Evolutionary conservation across 768 basidiomycete genomes (phyloP), one percentile per base, ranked within the genome.

Genomic region (Albatrellus ellisii): DNA sequence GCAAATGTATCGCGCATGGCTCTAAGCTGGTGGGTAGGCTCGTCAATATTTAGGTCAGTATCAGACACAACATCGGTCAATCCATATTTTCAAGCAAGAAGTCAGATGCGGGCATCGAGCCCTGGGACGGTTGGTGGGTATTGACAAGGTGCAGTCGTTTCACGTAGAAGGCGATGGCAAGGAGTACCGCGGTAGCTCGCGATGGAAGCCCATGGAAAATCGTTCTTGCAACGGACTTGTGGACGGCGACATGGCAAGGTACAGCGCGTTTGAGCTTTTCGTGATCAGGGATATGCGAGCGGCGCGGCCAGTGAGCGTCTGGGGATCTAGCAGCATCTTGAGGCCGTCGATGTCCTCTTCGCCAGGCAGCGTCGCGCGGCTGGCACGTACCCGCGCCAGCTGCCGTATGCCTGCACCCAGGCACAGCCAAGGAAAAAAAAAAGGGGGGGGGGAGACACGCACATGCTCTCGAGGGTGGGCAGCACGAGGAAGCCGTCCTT

Each of bases 391-490:
- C n/a, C n/a, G n/a, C n/a, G n/a, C n/a, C n/a, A n/a, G n/a, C n/a
- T n/a, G n/a, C n/a, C n/a, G n/a, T n/a, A n/a, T n/a, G n/a, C n/a
- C n/a, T n/a, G n/a, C n/a, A n/a, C n/a, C n/a, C n/a, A n/a, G n/a
- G n/a, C n/a, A n/a, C n/a, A n/a, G n/a, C n/a, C n/a, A n/a, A n/a
- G n/a, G n/a, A n/a, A n/a, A n/a, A n/a, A n/a, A n/a, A n/a, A n/a
- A 18, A 12, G 14, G 6, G 2, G 11, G 12, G 18, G 11, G 9
- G 2, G 7, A 15, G 17, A n/a, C 6, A 44, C 59, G 44, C 28
- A 61, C 61, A 61, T 56, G 52, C 59, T 61, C 46, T 62, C 55
- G 21, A 62, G 52, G 10, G 60, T 57, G 7, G 61, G 59, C 18
- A 60, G 43, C 6, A 62, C 41, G 11, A 62, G 49, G 46, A 61